These are phyloP conservation scores for Phytophthora multivora DNA, from an alignment of 352 stramenopile genomes.

Conservation along the genomic window DNA sequence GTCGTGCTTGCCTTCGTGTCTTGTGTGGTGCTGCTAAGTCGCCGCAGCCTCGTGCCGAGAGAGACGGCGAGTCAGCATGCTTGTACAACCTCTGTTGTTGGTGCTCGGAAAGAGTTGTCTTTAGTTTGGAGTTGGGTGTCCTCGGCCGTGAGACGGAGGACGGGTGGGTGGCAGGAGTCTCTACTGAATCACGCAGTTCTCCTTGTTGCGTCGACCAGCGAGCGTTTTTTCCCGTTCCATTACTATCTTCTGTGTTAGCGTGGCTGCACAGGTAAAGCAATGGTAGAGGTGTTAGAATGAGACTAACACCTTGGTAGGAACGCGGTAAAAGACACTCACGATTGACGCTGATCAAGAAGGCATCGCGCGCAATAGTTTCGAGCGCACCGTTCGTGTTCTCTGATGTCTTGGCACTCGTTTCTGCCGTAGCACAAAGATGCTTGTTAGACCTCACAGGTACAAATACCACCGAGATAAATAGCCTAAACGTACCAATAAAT, in stretches of 20 bases:
- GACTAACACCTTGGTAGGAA: not conserved
- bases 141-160: not conserved
- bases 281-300: conserved; percentile 4
- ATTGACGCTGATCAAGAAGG: conserved; percentile 87
- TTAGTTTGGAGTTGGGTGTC: conserved; percentile 27
- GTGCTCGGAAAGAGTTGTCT: conserved; percentile 44
- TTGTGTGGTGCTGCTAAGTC: conserved; percentile 31
- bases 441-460: conserved; percentile 25
- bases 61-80: conserved; percentile 37
- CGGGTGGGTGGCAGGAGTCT: not conserved
- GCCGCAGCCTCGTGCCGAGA: conserved; percentile 20
- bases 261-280: conserved; percentile 36
- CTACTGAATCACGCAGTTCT: conserved; percentile 83
- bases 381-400: conserved; percentile 87
- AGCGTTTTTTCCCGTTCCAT: conserved; percentile 84
- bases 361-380: conserved; percentile 86
- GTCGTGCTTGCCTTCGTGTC: conserved; percentile 12
- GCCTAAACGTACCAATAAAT: conserved; percentile 73
- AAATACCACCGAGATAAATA: not conserved
- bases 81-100: conserved; percentile 52
- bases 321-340: conserved; percentile 48
- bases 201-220: conserved; percentile 70
- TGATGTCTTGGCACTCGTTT: conserved; percentile 90
- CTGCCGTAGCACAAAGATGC: conserved; percentile 32
- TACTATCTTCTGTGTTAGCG: conserved; percentile 78